Conservation (phyloP, 176 grass and related monocot species). For the Eleusine coracana region DNA sequence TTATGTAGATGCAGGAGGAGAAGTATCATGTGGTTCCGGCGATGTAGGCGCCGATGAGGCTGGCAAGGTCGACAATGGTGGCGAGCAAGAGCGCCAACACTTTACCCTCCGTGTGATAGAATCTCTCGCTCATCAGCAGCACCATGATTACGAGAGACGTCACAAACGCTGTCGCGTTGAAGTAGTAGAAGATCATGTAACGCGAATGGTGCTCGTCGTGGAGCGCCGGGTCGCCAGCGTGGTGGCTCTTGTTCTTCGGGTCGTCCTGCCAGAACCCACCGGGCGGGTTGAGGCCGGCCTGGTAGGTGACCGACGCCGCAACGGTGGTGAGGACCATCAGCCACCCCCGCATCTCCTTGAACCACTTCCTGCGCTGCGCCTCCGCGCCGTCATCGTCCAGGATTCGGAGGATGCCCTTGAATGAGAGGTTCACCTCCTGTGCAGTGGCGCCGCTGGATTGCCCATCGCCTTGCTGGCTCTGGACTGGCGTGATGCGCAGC, state of each 20-base stretch:
- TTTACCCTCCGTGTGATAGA: slow-evolving; percentile 45
- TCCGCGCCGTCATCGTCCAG: background rate
- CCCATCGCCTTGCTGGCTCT: too few relatives aligned
- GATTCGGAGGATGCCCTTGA: too few relatives aligned
- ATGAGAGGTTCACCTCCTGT: too few relatives aligned
- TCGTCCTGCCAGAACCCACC: too few relatives aligned
- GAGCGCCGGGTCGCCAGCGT: slow-evolving; percentile 41
- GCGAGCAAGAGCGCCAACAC: slow-evolving; percentile 41
- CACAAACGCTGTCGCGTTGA: slow-evolving; percentile 35
- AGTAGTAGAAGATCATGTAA: slow-evolving; percentile 55
- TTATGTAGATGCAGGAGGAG: slow-evolving; percentile 44
- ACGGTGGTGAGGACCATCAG: slow-evolving; percentile 50
- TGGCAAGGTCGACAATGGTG: slow-evolving; percentile 40
- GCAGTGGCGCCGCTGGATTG: too few relatives aligned
- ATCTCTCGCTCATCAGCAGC: slow-evolving; percentile 54
- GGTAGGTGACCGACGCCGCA: slow-evolving; percentile 27
- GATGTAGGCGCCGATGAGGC: slow-evolving; percentile 54
- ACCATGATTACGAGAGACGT: slow-evolving; percentile 44
- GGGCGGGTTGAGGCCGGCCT: slow-evolving; percentile 44
- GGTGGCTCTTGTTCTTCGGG: too few relatives aligned
- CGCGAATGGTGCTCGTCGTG: background rate
- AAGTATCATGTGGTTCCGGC: slow-evolving; percentile 27
- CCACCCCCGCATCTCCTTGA: slow-evolving; percentile 57
- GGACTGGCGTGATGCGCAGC: too few relatives aligned
- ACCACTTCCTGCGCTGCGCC: slow-evolving; percentile 27